Evolutionary conservation across 345 rosid genomes (phyloP), one percentile per base, ranked within the genome.

Genomic region (Aurinia saxatilis): DNA sequence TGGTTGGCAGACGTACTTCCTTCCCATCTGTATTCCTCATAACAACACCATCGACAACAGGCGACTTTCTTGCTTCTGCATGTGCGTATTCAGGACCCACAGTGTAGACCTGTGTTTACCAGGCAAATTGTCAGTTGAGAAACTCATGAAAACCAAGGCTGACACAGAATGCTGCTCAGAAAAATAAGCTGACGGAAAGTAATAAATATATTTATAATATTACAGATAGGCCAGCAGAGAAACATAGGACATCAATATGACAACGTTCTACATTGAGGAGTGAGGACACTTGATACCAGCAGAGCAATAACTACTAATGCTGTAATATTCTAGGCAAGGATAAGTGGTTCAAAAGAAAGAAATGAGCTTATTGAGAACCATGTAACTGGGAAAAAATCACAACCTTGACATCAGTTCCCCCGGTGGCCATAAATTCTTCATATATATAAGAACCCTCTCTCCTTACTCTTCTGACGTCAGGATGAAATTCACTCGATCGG

Each of bases 391-490:
- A 56, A 60, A 52, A 6, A 14, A 36, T 33, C 66, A 35, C 34
- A 38, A 93, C 99, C 98, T 95, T 95, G 64, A 95, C 99, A 83
- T 95, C 99, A 41, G 99, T 95, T 79, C 99, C 99, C 68, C 99
- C 99, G 9, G 99, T 95, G 52, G 99, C 81, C 99, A 95, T 83
- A 75, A 95, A 95, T 81, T 95, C 99, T 81, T 95, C 99, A 27
- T 95, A 95, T 77, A 95, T 95, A 76, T 88, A 95, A 51, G 99
- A 88, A 57, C 96, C 91, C 77, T 86, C 99, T 67, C 99, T 89
- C 73, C 99, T 79, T 60, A 90, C 99, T 81, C 95, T 83, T 83
- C 99, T 82, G 36, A 90, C 98, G 33, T 95, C 99, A 23, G 99
- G 96, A 67, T 88, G 91, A 77, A 95, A 95, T 78, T 90, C 98